A percentile compares a stretch with the other conserved stretches of the same genome.
These are phyloP conservation scores for Phialocephala subalpina DNA, from an alignment of 2,329 filamentous ascomycete genomes.

Conservation along the genomic window DNA sequence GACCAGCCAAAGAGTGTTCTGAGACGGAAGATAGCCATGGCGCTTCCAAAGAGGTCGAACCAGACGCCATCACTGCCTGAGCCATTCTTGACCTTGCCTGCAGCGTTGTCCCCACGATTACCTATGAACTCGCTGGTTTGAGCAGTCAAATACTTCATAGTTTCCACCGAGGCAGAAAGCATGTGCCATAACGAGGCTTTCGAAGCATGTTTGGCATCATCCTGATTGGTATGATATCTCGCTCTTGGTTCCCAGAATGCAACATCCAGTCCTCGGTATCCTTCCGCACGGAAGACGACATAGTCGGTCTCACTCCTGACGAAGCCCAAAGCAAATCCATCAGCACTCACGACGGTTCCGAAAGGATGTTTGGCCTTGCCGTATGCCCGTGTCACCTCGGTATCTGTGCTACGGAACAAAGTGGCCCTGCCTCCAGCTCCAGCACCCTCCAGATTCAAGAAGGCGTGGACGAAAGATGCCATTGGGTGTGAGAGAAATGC, in stretches of 20 bases:
- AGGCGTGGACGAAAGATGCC: constrained; percentile 81
- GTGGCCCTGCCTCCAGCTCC: constrained; percentile 89
- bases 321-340: constrained; percentile 82
- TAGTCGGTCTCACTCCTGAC: constrained; percentile 92
- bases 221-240: constrained; percentile 90
- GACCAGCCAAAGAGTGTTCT: constrained; percentile 89
- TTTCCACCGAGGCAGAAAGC: constrained; percentile 83
- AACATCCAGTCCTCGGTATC: constrained; percentile 87
- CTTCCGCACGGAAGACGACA: constrained; percentile 79
- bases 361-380: constrained; percentile 77
- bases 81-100: constrained; percentile 71
- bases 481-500: constrained; percentile 87
- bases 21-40: constrained; percentile 80
- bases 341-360: constrained; percentile 80
- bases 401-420: constrained; percentile 87
- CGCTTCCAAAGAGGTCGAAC: constrained; percentile 89
- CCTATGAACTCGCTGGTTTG: constrained; percentile 73
- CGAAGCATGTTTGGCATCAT: constrained; percentile 84
- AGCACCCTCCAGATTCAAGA: constrained; percentile 94
- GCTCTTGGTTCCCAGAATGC: constrained; percentile 89
- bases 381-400: constrained; percentile 85
- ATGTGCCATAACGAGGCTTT: constrained; percentile 85
- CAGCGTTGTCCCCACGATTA: constrained; percentile 59
- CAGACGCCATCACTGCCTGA: constrained; percentile 78
- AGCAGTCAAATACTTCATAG: constrained; percentile 74